phyloP scores from a whole-genome alignment of 768 basidiomycete species.

The Mycena metata region DNA sequence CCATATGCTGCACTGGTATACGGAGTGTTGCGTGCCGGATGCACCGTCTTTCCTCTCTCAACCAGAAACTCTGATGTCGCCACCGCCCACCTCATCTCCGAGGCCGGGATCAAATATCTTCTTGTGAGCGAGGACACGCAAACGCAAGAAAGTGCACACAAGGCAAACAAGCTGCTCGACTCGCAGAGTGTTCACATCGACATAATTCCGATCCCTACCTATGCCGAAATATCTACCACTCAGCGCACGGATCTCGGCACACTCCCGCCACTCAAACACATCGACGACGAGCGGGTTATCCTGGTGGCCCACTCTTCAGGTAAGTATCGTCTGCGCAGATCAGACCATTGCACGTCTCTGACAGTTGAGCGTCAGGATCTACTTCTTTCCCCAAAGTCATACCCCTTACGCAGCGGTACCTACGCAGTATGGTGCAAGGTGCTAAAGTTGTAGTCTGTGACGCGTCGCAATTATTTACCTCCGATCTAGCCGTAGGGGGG shows the following conservation, averaged over 20 bases:
- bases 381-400: conserved; percentile 17
- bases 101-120: conserved; percentile 14
- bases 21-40: conserved; percentile 20
- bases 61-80: conserved; percentile 22
- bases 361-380: not conserved
- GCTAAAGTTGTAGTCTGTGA: not conserved
- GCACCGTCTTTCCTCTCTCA: conserved; percentile 23
- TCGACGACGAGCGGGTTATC: not conserved
- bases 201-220: conserved; percentile 15
- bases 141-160: conserved; percentile 16
- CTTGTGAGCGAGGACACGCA: conserved; percentile 13
- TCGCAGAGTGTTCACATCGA: not conserved
- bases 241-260: not conserved
- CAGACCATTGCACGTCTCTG: not conserved
- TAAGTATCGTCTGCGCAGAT: not conserved
- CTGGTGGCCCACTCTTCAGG: conserved; percentile 13
- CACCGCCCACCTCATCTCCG: conserved; percentile 19
- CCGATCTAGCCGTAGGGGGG: not conserved
- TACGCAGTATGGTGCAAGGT: not conserved
- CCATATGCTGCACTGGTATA: conserved; percentile 17
- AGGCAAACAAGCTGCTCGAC: not conserved
- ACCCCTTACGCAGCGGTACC: conserved; percentile 8
- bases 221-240: conserved; percentile 1
- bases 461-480: not conserved
- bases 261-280: not conserved